Evolutionary conservation across 352 stramenopile species (phyloP), one percentile per base, ranked within the genome.

Genomic region (Phytophthora hibernalis): DNA sequence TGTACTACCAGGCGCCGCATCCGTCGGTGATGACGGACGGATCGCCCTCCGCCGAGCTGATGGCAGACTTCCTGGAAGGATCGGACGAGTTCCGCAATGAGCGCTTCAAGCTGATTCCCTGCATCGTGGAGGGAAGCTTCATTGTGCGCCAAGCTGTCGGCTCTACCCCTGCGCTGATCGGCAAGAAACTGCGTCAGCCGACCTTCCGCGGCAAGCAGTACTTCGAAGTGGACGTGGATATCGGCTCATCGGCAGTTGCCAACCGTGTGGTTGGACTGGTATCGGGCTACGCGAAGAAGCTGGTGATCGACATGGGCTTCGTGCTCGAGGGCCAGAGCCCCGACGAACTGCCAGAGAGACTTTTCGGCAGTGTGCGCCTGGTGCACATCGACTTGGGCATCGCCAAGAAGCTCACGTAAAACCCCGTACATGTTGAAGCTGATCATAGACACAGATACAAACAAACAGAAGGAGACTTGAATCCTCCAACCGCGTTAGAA

Each of bases 231-330:
- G 85, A 89, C 47, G 72, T 93, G 20, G 85, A 93, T 53, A 90
- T 93, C 52, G 76, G 69, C 3, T 92, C 83, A 2, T 91, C 82
- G 11, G 82, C 83, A 18, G 83, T 93, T 24, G 85, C 85, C 9
- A 93, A 92, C 54, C 83, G 83, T 49, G 85, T 93, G 35, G 82
- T 90, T 4, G 83, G 83, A 5, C 72, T 93, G 18, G 85, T 92
- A 0, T 76, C 74, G 1, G 82, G 85, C 0, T 93, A 92, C 61
- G 83, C 83, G 4, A 93, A 93, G 67, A 93, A 92, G 54, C 72
- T 93, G 38, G 83, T 93, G 44, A 91, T 93, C 54, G 83, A 93
- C 69, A 92, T 93, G 83, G 83, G 83, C 22, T 93, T 91, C 47
- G 45, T 93, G 40, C 40, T 93, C 35, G 83, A 93, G 61, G 83